phyloP scores from a whole-genome alignment of 768 basidiomycete genomes.

The Steccherinum ochraceum region DNA sequence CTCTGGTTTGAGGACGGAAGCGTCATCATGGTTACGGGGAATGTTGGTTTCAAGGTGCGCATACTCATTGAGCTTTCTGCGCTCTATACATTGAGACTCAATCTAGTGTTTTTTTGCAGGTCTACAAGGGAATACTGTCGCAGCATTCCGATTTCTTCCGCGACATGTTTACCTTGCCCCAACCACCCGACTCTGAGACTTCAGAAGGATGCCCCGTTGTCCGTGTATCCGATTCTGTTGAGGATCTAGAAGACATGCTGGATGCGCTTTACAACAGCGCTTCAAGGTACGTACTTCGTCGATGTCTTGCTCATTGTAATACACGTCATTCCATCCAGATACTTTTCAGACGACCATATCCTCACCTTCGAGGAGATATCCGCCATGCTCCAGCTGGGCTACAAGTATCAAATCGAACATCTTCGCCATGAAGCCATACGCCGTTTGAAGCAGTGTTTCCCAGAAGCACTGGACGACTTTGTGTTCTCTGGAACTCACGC shows the following conservation, averaged over 20 bases:
- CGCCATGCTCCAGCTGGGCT: conserved; percentile 3
- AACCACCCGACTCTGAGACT: background rate
- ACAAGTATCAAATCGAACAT: conserved; percentile 9
- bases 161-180: conserved; percentile 1
- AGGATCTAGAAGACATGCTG: background rate
- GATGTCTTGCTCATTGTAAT: background rate
- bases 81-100: background rate
- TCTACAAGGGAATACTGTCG: conserved; percentile 1
- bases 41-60: conserved; percentile 17
- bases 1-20: conserved; percentile 23
- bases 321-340: background rate
- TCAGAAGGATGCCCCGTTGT: conserved; percentile 1
- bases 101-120: background rate
- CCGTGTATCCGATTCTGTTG: background rate
- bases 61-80: background rate
- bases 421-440: conserved; percentile 7
- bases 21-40: conserved; percentile 18
- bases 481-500: background rate
- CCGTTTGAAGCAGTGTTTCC: conserved; percentile 7
- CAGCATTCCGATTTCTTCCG: background rate
- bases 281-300: conserved; percentile 2
- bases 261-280: background rate
- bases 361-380: background rate
- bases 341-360: background rate
- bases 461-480: conserved; percentile 2